Conservation (phyloP, 2,329 filamentous ascomycete genomes). For the Neurospora sp. region DNA sequence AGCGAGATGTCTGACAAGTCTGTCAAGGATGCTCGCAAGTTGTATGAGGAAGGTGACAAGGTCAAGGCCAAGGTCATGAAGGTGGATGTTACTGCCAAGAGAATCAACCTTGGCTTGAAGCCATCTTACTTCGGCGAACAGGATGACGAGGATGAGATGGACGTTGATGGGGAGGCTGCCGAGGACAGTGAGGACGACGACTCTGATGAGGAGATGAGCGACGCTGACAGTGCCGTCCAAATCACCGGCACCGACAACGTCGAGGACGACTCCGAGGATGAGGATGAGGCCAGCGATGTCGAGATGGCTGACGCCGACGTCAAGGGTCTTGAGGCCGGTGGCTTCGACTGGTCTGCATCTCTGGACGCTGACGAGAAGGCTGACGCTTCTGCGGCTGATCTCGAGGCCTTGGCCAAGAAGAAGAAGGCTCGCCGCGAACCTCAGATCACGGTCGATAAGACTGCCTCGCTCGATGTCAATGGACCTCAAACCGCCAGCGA, state of each 20-base stretch:
- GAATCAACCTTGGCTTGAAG: slow-evolving; percentile 85
- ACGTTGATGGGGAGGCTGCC: slow-evolving; percentile 34
- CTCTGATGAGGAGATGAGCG: slow-evolving; percentile 27
- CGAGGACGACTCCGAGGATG: slow-evolving; percentile 21
- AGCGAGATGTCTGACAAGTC: slow-evolving; percentile 82
- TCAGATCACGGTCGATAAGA: slow-evolving; percentile 76
- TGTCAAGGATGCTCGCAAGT: slow-evolving; percentile 74
- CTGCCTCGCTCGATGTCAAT: slow-evolving; percentile 80
- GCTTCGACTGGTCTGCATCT: slow-evolving; percentile 79
- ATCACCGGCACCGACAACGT: slow-evolving; percentile 28
- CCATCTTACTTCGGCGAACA: slow-evolving; percentile 74
- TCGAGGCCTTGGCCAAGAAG: slow-evolving; percentile 33
- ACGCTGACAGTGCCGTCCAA: slow-evolving; percentile 30
- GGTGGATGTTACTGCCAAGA: slow-evolving; percentile 63
- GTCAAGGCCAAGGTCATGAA: slow-evolving; percentile 87
- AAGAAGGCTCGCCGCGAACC: slow-evolving; percentile 68
- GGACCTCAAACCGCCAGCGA: slow-evolving; percentile 86
- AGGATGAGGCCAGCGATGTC: slow-evolving; percentile 29
- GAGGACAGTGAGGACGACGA: slow-evolving; percentile 30
- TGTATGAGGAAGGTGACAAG: slow-evolving; percentile 84
- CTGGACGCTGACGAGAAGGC: slow-evolving; percentile 41
- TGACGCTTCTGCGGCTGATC: slow-evolving; percentile 41
- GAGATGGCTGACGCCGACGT: slow-evolving; percentile 33
- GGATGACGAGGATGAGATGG: slow-evolving; percentile 34
- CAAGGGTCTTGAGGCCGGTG: slow-evolving; percentile 57